phyloP scores from a whole-genome alignment of 106 monocot species.

The Ottelia alismoides region DNA sequence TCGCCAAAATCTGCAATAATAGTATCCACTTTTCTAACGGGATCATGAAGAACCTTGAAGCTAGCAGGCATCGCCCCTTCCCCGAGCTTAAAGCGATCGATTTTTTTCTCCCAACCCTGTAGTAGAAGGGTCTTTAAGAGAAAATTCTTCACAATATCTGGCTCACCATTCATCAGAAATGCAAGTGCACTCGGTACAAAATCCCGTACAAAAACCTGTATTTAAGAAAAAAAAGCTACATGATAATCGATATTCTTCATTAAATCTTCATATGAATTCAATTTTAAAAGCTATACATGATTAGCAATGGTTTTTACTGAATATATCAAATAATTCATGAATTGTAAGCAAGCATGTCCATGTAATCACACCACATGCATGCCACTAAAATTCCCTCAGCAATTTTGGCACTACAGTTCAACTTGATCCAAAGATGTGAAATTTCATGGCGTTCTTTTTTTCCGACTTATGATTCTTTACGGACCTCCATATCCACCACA shows the following conservation, averaged over 20 bases:
- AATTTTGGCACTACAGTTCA: no score
- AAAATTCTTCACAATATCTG: conserved; percentile 72
- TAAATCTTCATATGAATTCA: no score
- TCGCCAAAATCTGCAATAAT: conserved; percentile 81
- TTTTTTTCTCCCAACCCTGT: conserved; percentile 75
- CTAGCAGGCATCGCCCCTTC: conserved; percentile 90
- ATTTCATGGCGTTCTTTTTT: neutral
- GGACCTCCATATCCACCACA: no score
- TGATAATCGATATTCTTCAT: neutral
- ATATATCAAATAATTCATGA: no score
- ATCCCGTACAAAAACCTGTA: conserved; percentile 79
- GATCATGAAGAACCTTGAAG: conserved; percentile 78
- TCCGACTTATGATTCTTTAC: no score
- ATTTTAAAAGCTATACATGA: no score
- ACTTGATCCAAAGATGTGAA: neutral
- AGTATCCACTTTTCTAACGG: conserved; percentile 41
- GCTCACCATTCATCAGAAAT: conserved; percentile 86
- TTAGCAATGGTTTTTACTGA: no score
- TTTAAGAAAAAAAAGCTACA: neutral
- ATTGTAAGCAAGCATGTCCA: neutral
- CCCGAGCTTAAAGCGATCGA: conserved; percentile 82
- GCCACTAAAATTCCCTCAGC: no score
- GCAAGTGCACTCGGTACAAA: conserved; percentile 85
- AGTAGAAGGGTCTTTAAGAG: conserved; percentile 65
- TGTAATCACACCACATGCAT: no score